Conservation (phyloP, 192 early-diverging fungal genomes). For the Entophlyctis helioformis region DNA sequence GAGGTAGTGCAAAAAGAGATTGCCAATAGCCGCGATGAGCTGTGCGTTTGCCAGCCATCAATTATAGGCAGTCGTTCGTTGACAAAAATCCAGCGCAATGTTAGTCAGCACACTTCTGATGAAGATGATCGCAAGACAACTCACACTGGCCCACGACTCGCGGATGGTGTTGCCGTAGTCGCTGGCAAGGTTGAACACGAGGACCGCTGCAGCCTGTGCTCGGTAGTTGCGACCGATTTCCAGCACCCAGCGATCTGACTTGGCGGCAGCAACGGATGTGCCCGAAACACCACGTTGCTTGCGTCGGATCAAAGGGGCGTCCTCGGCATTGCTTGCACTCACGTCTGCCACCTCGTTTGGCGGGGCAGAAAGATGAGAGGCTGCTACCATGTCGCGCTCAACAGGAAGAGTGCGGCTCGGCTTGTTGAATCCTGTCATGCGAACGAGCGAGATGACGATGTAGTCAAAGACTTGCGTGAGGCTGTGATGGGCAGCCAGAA, state of each 20-base stretch:
- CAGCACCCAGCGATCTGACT: constrained; percentile 52
- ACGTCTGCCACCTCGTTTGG: too few relatives aligned
- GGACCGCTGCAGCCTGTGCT: constrained; percentile 79
- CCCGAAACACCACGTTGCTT: too few relatives aligned
- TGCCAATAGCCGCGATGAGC: constrained; percentile 58
- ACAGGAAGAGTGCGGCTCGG: constrained; percentile 8
- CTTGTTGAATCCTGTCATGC: constrained; percentile 59
- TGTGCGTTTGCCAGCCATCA: constrained; percentile 5
- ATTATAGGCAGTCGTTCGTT: too few relatives aligned
- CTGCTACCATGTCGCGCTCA: too few relatives aligned
- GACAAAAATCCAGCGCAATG: too few relatives aligned
- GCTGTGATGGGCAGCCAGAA: constrained; percentile 59
- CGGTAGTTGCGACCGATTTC: constrained; percentile 83
- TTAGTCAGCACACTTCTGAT: neutral
- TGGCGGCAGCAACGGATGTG: too few relatives aligned
- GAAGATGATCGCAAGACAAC: neutral
- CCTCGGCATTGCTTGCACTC: constrained; percentile 2
- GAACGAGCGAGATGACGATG: constrained; percentile 57
- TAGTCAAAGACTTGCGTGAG: constrained; percentile 70
- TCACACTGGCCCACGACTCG: too few relatives aligned
- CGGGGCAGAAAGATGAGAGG: too few relatives aligned
- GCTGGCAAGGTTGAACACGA: constrained; percentile 66
- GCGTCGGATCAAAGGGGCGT: neutral
- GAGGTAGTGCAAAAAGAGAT: constrained; percentile 67
- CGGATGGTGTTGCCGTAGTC: constrained; percentile 57